phyloP scores from a whole-genome alignment of 805 yeast species.

The Yamadazyma olivae region DNA sequence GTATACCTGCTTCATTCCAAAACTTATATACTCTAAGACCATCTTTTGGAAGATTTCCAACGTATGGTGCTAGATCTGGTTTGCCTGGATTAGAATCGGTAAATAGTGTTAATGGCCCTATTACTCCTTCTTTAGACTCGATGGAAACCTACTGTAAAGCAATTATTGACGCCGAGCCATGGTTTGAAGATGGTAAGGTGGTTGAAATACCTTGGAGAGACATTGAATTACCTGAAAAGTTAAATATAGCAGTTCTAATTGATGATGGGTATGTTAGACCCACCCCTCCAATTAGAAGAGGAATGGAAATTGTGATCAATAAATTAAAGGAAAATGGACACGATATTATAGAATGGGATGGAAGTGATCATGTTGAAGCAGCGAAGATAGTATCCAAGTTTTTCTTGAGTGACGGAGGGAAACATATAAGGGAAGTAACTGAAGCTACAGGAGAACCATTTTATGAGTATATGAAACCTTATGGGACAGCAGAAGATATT shows the following conservation, averaged over 20 bases:
- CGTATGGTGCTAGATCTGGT: slow-evolving; percentile 47
- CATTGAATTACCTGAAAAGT: slow-evolving; percentile 35
- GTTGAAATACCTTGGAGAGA: slow-evolving; percentile 53
- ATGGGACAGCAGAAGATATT: slow-evolving; percentile 47
- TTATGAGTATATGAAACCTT: slow-evolving; percentile 54
- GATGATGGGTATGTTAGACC: slow-evolving; percentile 70
- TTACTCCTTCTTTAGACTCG: slow-evolving; percentile 9
- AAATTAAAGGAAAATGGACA: slow-evolving; percentile 59
- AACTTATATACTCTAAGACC: slow-evolving; percentile 41
- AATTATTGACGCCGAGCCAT: slow-evolving; percentile 52
- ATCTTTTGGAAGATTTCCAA: slow-evolving; percentile 32
- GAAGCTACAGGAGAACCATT: slow-evolving; percentile 71
- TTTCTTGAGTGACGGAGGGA: slow-evolving; percentile 69
- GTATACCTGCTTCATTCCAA: slow-evolving; percentile 43
- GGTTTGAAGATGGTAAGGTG: slow-evolving; percentile 50
- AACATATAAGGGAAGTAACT: slow-evolving; percentile 49
- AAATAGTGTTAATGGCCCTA: slow-evolving; percentile 54
- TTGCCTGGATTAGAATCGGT: slow-evolving; percentile 66
- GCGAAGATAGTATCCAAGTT: slow-evolving; percentile 53
- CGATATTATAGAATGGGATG: slow-evolving; percentile 52
- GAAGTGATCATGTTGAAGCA: slow-evolving; percentile 55
- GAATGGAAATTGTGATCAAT: slow-evolving; percentile 48
- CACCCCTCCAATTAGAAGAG: slow-evolving; percentile 59
- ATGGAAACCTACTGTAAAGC: slow-evolving; percentile 12
- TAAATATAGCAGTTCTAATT: slow-evolving; percentile 54